Evolutionary conservation across 441 rosid species (phyloP), one percentile per base, ranked within the genome.

Genomic region (Rhodomyrtus psidioides): DNA sequence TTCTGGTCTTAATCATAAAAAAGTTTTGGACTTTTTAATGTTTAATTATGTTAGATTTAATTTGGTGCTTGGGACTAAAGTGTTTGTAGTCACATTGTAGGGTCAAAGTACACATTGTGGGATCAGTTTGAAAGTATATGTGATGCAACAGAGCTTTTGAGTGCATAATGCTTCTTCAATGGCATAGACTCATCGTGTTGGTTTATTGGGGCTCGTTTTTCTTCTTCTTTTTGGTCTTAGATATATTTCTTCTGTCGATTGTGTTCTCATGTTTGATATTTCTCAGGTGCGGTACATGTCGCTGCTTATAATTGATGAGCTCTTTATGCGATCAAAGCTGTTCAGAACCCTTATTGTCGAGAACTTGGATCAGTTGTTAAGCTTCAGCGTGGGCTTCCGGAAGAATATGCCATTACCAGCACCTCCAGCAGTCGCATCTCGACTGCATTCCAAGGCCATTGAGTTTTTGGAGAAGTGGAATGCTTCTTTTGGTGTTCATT

Each of bases 381-480:
- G 89, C 84, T 91, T 93, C 85, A 94, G 98, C 82, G 89, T 97
- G 85, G 99, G 99, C 23, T 97, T 97, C 86, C 91, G 95, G 88
- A 90, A 90, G 87, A 91, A 91, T 89, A 55, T 87, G 75, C 95
- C 97, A 1, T 95, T 95, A 83, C 99, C 99, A 81, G 95, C 92
- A 54, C 99, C 99, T 21, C 92, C 90, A 0, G 91, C 95, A 39
- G 85, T 95, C 44, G 98, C 99, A 17, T 87, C 96, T 60, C n/a
- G 87, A 83, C 84, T 95, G 90, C 96, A 96, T 83, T 87, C 94
- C 4, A 97, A 94, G 89, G 97, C 98, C 9, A 90, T 96, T 86
- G 99, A 97, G 87, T 94, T 94, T 85, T 91, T 97, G 83, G 99
- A 97, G 93, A 96, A 94, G 87, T 96, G 99, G 99, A 95, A 95